These are phyloP conservation scores for Dioscorea alata DNA, from an alignment of 106 monocot genomes.

Conservation along the genomic window DNA sequence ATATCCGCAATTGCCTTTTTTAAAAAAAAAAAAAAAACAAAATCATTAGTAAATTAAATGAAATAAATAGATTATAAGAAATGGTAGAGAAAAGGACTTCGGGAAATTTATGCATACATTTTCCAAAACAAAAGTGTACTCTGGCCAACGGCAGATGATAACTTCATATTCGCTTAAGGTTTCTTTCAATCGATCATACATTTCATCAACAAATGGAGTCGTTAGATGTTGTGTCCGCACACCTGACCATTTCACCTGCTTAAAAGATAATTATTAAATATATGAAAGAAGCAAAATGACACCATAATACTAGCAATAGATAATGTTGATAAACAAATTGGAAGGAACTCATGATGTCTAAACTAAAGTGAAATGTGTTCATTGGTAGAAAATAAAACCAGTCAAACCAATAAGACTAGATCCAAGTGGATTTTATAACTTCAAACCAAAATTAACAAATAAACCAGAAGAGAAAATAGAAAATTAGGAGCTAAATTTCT, in stretches of 20 bases:
- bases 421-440: too few species aligned
- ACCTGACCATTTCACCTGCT: constrained; percentile 95
- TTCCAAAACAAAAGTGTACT: constrained; percentile 81
- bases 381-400: too few species aligned
- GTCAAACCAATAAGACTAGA: too few species aligned
- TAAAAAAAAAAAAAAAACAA: neutral
- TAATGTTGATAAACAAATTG: too few species aligned
- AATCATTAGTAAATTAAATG: constrained; percentile 1
- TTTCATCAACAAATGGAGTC: constrained; percentile 95
- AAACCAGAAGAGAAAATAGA: too few species aligned
- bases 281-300: neutral
- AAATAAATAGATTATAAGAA: neutral
- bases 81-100: neutral
- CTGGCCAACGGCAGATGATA: constrained; percentile 96
- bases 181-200: constrained; percentile 80
- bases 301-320: neutral
- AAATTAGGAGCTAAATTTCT: too few species aligned
- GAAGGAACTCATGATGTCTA: too few species aligned
- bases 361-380: too few species aligned
- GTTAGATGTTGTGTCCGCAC: constrained; percentile 81
- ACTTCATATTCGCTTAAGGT: constrained; percentile 88
- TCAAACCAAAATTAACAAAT: too few species aligned
- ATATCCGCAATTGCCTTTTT: constrained; percentile 94
- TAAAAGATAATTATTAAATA: neutral
- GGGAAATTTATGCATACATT: constrained; percentile 49